Percentiles rank a stretch among this genome's conserved stretches.
Conservation (phyloP, 1,284 basidiomycete genomes). For the Apiotrichum akiyoshidainum region DNA sequence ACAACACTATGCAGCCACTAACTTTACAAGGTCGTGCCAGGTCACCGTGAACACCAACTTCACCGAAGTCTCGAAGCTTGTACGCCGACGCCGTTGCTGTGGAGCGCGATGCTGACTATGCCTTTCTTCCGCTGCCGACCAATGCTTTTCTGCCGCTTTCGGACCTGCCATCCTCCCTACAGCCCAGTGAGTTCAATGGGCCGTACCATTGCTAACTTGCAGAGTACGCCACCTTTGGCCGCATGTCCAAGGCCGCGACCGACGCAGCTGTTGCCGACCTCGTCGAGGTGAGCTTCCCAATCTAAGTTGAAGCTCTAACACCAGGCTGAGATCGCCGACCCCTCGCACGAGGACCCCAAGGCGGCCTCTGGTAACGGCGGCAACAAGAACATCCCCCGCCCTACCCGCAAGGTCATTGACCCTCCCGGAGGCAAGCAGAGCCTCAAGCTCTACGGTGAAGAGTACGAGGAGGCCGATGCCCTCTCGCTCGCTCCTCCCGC, state of each 20-base stretch:
- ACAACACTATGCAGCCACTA: background rate
- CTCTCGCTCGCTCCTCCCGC: conserved; percentile 46
- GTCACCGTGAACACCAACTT: conserved; percentile 50
- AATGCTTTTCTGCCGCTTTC: too few relatives aligned
- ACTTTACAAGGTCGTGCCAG: conserved; percentile 36
- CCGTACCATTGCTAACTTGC: conserved; percentile 5
- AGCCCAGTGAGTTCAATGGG: conserved; percentile 36
- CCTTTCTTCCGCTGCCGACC: too few relatives aligned
- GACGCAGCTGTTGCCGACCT: conserved; percentile 50
- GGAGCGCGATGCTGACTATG: too few relatives aligned
- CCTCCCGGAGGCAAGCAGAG: conserved; percentile 47
- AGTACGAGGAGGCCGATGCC: conserved; percentile 49
- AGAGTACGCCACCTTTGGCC: conserved; percentile 52
- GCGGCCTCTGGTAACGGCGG: conserved; percentile 36
- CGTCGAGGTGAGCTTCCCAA: conserved; percentile 40
- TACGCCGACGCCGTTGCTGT: conserved; percentile 2
- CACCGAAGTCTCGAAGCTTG: conserved; percentile 47
- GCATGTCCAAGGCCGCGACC: conserved; percentile 46
- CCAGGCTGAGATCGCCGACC: conserved; percentile 50
- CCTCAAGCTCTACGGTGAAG: conserved; percentile 41
- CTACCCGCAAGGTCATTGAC: conserved; percentile 48
- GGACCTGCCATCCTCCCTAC: background rate
- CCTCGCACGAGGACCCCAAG: conserved; percentile 30
- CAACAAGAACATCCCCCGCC: conserved; percentile 33
- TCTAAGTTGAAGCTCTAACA: conserved; percentile 8